phyloP scores from a whole-genome alignment of 495 filamentous ascomycete species.

The Entonaema liquescens region DNA sequence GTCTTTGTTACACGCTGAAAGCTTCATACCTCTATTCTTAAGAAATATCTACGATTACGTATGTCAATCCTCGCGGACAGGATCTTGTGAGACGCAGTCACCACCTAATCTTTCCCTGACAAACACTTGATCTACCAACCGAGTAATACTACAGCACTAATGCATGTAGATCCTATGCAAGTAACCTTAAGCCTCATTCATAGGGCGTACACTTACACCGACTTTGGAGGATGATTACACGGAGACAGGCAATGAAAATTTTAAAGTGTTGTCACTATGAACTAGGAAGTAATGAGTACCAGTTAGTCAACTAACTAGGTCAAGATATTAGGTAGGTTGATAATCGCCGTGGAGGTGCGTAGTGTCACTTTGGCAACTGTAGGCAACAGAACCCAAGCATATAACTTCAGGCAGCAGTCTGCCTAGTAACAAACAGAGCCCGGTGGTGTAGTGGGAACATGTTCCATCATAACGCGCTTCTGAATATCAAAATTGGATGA shows the following conservation, averaged over 20 bases:
- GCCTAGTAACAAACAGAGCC: no score
- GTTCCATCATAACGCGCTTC: no score
- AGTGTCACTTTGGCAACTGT: no score
- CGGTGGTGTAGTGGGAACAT: no score
- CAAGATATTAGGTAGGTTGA: no score
- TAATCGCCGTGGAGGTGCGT: no score
- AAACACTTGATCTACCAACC: not conserved
- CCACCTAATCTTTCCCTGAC: not conserved
- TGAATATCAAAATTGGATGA: no score
- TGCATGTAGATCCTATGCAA: not conserved
- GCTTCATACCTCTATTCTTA: not conserved
- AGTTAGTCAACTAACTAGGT: not conserved
- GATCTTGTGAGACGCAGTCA: not conserved
- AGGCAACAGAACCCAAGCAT: no score
- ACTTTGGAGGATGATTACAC: not conserved
- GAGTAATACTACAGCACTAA: not conserved
- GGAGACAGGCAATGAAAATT: not conserved
- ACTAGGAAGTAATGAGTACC: no score
- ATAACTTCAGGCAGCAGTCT: no score
- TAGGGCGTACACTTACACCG: not conserved
- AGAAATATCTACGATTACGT: not conserved
- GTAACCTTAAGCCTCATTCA: not conserved
- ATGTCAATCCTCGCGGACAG: not conserved
- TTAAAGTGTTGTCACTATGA: not conserved
- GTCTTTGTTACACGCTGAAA: not conserved